Base-by-base conservation (phyloP, 148 eudicot genomes). In the Mesembryanthemum crystallinum region DNA sequence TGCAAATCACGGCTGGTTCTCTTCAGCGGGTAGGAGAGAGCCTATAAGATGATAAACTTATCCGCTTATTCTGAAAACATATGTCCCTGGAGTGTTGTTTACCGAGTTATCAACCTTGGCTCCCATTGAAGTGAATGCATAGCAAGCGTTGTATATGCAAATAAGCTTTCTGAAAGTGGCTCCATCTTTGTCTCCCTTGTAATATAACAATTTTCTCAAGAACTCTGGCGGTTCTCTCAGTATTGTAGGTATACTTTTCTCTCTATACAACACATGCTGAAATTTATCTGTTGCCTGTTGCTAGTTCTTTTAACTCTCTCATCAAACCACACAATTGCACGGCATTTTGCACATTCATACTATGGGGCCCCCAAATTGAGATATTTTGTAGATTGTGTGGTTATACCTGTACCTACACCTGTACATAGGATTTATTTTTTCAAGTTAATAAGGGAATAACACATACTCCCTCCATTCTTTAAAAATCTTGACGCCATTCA, bases 31-130 rank as follows among this genome's bases (percentile, higher is more conserved):
- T 14, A 74, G 11, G 1, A 74, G 69, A n/a, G 59, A 74, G 14
- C 77, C 77, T 23, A 74, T 45, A 1, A n/a, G 30, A 5, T 74
- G 77, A 21, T 74, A n/a, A 20, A 23, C 35, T n/a, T 73, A 35
- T 5, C 54, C 54, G 14, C 66, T 58, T 12, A 58, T 37, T 28
- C 52, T 73, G 47, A 73, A 73, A 7, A 61, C 54, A 15, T 73
- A 73, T 7, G 67, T 67, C 0, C 67, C 52, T 1, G 8, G 33
- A 3, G 20, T 32, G 0, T 23, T 21, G 32, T 72, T 73, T 6
- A 73, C 21, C 3, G 33, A 1, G 4, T 35, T 21, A 24, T 59
- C 67, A 8, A 59, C 17, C 30, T 61, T 59, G 6, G 32, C 76
- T 7, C 67, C 54, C 35, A 73, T 29, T 9, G 76, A 73, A 12